Base-by-base conservation (phyloP, 495 filamentous ascomycete species). In the Talaromyces thailandensis region DNA sequence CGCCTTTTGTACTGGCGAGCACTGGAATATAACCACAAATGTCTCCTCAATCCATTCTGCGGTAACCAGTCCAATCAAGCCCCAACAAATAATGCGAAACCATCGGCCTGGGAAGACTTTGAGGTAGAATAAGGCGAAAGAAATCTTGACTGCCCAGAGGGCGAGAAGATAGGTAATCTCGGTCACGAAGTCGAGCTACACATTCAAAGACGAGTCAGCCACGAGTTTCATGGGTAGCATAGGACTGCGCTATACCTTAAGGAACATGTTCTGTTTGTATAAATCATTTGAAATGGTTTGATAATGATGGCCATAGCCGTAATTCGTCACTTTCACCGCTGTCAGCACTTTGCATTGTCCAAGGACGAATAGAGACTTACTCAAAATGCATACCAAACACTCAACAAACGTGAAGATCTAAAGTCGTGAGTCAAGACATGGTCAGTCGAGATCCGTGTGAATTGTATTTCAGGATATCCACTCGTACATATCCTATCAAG, bases 101-200 rank as follows among this genome's bases (percentile, higher is more conserved):
- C 51, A 64, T 6, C 59, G 62, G n/a, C 65, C 65, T 1, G 65
- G 63, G 50, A 67, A 67, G n/a, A 67, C 60, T 32, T 64, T 35
- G 4, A 67, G 63, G 63, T 69, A 69, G 18, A 69, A 61, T 9
- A 69, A 51, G 51, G 64, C 67, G 50, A 69, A 69, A n/a, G 67
- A 69, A 6, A 67, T 56, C 28, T 69, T 69, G 56, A 69, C 67
- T 21, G 67, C 53, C 12, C 67, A 63, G 12, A 69, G 61, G 23
- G 64, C 60, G 40, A 64, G 48, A 43, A 69, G 56, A 35, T 69
- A 69, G 32, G 65, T 43, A 50, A 69, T 28, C 56, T 62, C 62
- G n/a, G 67, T 62, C 35, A 66, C 67, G 31, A 66, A 69, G 58
- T 69, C 61, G 29, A 66, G 65, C 67, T 69, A 43, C 45, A 24